These are phyloP conservation scores for Phellinidium pouzarii DNA, from an alignment of 1,284 basidiomycete species.

Conservation along the genomic window DNA sequence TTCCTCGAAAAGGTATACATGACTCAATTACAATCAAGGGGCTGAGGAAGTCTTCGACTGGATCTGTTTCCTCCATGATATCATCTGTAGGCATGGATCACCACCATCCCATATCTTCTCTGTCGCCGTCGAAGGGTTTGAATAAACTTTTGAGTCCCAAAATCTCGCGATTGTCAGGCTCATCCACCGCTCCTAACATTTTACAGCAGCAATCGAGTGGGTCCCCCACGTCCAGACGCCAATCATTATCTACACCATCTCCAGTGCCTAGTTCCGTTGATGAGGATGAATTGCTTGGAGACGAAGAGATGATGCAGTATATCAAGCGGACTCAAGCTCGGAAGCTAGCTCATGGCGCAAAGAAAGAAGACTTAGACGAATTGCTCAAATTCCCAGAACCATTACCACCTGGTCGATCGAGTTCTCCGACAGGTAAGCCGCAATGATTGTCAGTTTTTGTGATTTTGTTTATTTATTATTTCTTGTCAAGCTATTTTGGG, in stretches of 20 bases:
- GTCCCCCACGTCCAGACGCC: slow-evolving; percentile 68
- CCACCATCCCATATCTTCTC: slow-evolving; percentile 42
- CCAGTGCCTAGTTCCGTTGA: slow-evolving; percentile 68
- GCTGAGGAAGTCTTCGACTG: slow-evolving; percentile 71
- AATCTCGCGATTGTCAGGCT: slow-evolving; percentile 51
- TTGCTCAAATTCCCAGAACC: slow-evolving; percentile 92
- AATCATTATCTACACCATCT: slow-evolving; percentile 76
- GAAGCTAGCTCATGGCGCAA: slow-evolving; percentile 77
- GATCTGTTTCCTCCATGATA: slow-evolving; percentile 61
- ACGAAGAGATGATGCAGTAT: slow-evolving; percentile 96
- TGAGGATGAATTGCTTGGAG: slow-evolving; percentile 87
- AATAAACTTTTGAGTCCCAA: slow-evolving; percentile 70
- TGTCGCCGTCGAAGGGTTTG: slow-evolving; percentile 76
- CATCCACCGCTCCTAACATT: slow-evolving; percentile 41
- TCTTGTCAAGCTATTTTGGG: slow-evolving; percentile 51
- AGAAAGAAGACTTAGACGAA: slow-evolving; percentile 82
- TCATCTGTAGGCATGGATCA: slow-evolving; percentile 37
- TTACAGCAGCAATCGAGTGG: slow-evolving; percentile 48
- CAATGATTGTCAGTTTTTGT: slow-evolving; percentile 9
- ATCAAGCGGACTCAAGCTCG: slow-evolving; percentile 86
- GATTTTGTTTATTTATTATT: slow-evolving; percentile 17
- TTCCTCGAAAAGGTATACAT: slow-evolving; percentile 58
- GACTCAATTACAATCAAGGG: slow-evolving; percentile 72
- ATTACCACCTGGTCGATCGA: slow-evolving; percentile 59
- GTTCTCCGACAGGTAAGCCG: slow-evolving; percentile 65